Evolutionary conservation across 257 asterid genomes (phyloP), one percentile per base, ranked within the genome.

Genomic region (Orobanche coerulescens): DNA sequence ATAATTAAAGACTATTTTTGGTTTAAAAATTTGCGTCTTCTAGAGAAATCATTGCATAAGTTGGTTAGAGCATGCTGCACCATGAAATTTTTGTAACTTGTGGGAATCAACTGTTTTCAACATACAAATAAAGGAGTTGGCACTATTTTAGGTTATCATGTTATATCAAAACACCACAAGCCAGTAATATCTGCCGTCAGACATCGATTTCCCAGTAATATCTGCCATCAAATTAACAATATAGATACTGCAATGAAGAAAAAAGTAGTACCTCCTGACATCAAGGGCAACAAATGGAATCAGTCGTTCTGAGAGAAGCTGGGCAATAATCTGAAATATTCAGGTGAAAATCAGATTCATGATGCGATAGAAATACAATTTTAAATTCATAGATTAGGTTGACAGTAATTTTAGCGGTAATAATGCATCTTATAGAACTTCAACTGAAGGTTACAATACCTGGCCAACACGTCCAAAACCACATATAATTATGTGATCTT

Each of bases 401-500:
- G 43, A 51, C 33, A 64, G 40, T 25, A 10, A 55, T 37, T 23
- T 15, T 23, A 69, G 40, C 4, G 52, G 34, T 34, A 13, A 14
- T 54, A 39, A 26, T 34, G 30, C 19, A 44, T 49, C 54, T 67
- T 51, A 43, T 43, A 44, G 4, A 43, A 51, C 10, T 42, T 63
- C 13, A 24, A 57, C n/a, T 24, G 31, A 47, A 59, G 51, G 39
- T 15, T 52, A 64, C 10, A 31, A 36, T 75, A 89, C 99, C 99
- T 93, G 99, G 75, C 99, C 97, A 70, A 89, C 99, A 39, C 99
- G 99, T 74, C 99, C 99, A 78, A 93, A 93, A 54, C 99, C 99
- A 67, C 99, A 93, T 31, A 93, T 77, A 66, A 93, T 93, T 57
- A 93, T 93, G 67, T 93, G 99, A 76, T 78, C 99, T 80, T 89